Conservation (phyloP, 352 stramenopile species). For the Phytopythium kandeliae region DNA sequence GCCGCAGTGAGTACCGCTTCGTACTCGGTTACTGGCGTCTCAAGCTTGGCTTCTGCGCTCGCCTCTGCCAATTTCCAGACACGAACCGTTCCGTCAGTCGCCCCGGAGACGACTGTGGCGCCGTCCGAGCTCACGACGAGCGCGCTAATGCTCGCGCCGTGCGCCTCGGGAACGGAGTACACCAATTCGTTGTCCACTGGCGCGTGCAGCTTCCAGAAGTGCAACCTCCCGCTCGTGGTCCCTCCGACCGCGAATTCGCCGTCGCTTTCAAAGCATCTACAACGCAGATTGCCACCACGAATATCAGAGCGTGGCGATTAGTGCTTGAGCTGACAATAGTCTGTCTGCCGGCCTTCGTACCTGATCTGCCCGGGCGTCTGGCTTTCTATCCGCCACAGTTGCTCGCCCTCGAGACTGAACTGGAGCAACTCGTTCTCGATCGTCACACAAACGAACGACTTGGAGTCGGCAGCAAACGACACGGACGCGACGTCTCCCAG, state of each 20-base stretch:
- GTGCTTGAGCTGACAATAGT: not conserved
- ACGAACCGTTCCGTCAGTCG: conserved; percentile 51
- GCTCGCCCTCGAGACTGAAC: conserved; percentile 41
- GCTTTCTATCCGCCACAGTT: conserved; percentile 45
- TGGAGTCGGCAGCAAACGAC: conserved; percentile 41
- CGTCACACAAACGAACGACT: conserved; percentile 60
- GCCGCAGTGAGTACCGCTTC: conserved; percentile 4
- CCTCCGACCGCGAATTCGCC: conserved; percentile 64
- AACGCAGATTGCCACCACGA: not conserved
- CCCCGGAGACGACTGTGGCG: conserved; percentile 49
- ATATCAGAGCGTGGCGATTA: not conserved
- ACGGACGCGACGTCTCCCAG: conserved; percentile 44
- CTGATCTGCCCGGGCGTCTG: conserved; percentile 43
- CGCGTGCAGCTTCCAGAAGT: conserved; percentile 66
- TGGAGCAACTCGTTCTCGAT: conserved; percentile 65
- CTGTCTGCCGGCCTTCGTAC: conserved; percentile 10
- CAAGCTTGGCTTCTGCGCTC: not conserved
- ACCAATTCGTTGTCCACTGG: conserved; percentile 34
- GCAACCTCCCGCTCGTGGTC: conserved; percentile 48
- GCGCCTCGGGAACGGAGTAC: conserved; percentile 52
- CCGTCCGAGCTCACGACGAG: conserved; percentile 50
- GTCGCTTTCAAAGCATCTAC: conserved; percentile 65
- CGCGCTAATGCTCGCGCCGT: conserved; percentile 57
- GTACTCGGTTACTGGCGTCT: not conserved
- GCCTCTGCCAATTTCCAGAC: conserved; percentile 46